These are phyloP conservation scores for Crithidia expoeki DNA, from an alignment of 208 protist genomes.

Conservation along the genomic window DNA sequence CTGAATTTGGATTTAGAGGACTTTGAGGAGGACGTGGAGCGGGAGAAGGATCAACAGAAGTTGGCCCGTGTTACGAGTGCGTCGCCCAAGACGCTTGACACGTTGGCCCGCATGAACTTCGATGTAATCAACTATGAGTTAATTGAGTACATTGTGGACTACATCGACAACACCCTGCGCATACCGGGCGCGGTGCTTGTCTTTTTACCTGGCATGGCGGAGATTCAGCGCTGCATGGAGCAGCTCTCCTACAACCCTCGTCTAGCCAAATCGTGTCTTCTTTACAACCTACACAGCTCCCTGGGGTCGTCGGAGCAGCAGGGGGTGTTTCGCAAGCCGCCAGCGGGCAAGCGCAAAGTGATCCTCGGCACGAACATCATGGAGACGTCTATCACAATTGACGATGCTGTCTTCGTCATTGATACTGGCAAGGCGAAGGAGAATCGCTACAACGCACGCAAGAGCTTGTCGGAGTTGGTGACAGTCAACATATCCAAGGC, in stretches of 20 bases:
- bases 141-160: constrained; percentile 87
- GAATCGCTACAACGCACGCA: constrained; percentile 90
- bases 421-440: constrained; percentile 97
- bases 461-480: constrained; percentile 83
- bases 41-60: constrained; percentile 43
- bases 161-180: constrained; percentile 77
- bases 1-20: constrained; percentile 68
- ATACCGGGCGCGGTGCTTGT: constrained; percentile 92
- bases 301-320: constrained; percentile 93
- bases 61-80: constrained; percentile 49
- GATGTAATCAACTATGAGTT: constrained; percentile 96
- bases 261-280: constrained; percentile 54
- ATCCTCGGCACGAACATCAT: constrained; percentile 98
- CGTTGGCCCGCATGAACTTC: constrained; percentile 83
- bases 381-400: constrained; percentile 98
- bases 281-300: constrained; percentile 95
- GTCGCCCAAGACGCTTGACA: constrained; percentile 65
- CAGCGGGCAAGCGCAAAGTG: constrained; percentile 92
- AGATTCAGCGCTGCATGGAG: constrained; percentile 92
- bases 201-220: constrained; percentile 96
- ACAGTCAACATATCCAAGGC: constrained; percentile 95
- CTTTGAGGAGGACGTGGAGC: constrained; percentile 61
- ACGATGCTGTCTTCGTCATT: constrained; percentile 97
- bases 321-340: constrained; percentile 89
- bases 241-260: constrained; percentile 70